Conservation (phyloP, 2,329 filamentous ascomycete species). For the Bipolaris zeicola region DNA sequence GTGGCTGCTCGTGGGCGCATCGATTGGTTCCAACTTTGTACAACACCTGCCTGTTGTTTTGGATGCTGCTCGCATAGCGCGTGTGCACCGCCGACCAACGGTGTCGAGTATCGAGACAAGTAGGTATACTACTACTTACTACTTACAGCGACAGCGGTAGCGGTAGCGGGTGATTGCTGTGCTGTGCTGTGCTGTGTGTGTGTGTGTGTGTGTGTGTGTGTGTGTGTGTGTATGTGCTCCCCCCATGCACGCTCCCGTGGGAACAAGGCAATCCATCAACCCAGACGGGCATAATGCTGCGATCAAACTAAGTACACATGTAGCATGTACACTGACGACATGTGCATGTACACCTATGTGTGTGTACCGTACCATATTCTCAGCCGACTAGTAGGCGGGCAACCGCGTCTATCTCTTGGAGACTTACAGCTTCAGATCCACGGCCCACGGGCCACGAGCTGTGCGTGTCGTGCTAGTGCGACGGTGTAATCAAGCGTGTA, state of each 20-base stretch:
- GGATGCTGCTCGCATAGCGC: neutral
- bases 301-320: too few species aligned
- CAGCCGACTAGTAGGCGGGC: constrained; percentile 9
- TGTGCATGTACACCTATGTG: too few species aligned
- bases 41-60: constrained; percentile 1
- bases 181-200: neutral
- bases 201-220: too few species aligned
- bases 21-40: constrained; percentile 28
- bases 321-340: too few species aligned
- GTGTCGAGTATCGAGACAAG: too few species aligned
- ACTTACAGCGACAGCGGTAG: too few species aligned
- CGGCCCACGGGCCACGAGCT: constrained; percentile 22
- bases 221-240: neutral
- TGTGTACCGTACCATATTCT: too few species aligned
- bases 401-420: constrained; percentile 4
- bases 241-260: constrained; percentile 7
- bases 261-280: neutral
- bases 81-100: neutral
- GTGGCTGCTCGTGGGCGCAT: constrained; percentile 24
- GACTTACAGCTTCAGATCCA: constrained; percentile 18
- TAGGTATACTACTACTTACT: too few species aligned
- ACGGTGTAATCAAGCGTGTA: constrained; percentile 19
- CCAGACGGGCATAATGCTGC: too few species aligned
- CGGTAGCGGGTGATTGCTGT: neutral
- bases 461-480: constrained; percentile 24